phyloP scores from a whole-genome alignment of 108 stramenopile genomes.

The Schizochytrium sp. region DNA sequence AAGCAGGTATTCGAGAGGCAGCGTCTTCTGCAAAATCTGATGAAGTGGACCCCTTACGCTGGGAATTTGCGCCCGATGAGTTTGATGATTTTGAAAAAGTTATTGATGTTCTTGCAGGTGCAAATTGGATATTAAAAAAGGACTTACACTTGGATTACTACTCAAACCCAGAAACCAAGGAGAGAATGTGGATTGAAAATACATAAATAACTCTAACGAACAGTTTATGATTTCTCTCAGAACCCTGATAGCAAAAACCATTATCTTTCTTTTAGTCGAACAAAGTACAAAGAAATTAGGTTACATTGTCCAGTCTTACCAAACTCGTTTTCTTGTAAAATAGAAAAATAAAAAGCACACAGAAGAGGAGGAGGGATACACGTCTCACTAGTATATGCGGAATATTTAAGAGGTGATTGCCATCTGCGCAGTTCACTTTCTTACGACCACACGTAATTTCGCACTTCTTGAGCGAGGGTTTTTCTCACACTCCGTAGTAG shows the following conservation, averaged over 20 bases:
- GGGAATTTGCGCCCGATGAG: constrained; percentile 55
- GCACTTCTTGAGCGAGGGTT: constrained; percentile 65
- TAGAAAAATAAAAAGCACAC: background rate
- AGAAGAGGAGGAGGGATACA: too few relatives aligned
- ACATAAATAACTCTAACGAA: background rate
- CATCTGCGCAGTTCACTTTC: background rate
- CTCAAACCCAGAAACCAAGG: background rate
- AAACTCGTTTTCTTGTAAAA: background rate
- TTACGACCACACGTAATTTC: constrained; percentile 57
- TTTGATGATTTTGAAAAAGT: constrained; percentile 20
- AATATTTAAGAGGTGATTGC: too few relatives aligned
- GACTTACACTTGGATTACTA: constrained; percentile 40
- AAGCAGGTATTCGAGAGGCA: background rate
- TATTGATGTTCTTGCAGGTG: background rate
- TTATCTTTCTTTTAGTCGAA: too few relatives aligned
- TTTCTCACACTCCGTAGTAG: background rate
- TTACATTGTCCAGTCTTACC: too few relatives aligned
- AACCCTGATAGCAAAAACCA: too few relatives aligned
- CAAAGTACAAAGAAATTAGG: too few relatives aligned
- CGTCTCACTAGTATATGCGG: too few relatives aligned
- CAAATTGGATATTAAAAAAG: constrained; percentile 10
- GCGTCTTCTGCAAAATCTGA: background rate
- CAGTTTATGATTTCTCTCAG: too few relatives aligned
- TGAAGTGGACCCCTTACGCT: constrained; percentile 43
- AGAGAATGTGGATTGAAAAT: constrained; percentile 42